Evolutionary conservation across 176 grass and related monocot genomes (phyloP).

Genomic region (Triticum monococcum): DNA sequence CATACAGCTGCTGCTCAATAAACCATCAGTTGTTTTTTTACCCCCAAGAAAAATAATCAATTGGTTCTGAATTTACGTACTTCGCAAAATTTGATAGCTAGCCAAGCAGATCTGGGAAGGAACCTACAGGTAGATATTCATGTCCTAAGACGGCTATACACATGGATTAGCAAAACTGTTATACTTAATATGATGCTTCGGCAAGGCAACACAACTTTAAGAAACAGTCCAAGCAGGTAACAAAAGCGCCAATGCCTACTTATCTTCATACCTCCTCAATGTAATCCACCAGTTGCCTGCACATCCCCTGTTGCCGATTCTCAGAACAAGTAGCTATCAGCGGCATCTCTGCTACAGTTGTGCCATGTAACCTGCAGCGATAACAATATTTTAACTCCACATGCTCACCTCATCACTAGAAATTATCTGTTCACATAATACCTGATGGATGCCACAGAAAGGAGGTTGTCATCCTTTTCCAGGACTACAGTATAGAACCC

Average conservation of each 20-base stretch:
- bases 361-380: slow-evolving; percentile 64
- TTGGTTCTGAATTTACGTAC: background rate
- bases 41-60: background rate
- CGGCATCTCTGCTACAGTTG: slow-evolving; percentile 82
- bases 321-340: slow-evolving; percentile 68
- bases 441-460: slow-evolving; percentile 92
- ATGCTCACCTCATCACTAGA: background rate
- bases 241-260: background rate
- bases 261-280: slow-evolving; percentile 62
- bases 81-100: background rate
- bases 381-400: slow-evolving; percentile 23
- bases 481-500: slow-evolving; percentile 88
- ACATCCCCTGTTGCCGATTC: slow-evolving; percentile 77
- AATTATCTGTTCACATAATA: slow-evolving; percentile 26
- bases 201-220: background rate
- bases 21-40: background rate
- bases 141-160: slow-evolving; percentile 15
- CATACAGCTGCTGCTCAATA: background rate
- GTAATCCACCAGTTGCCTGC: slow-evolving; percentile 58
- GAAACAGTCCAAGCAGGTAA: background rate
- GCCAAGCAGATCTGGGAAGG: background rate
- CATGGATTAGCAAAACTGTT: too few relatives aligned
- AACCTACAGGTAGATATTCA: background rate
- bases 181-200: slow-evolving; percentile 8
- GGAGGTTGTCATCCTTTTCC: slow-evolving; percentile 80